Evolutionary conservation across 2,329 filamentous ascomycete species (phyloP).

Genomic region (Talaromyces amestolkiae): DNA sequence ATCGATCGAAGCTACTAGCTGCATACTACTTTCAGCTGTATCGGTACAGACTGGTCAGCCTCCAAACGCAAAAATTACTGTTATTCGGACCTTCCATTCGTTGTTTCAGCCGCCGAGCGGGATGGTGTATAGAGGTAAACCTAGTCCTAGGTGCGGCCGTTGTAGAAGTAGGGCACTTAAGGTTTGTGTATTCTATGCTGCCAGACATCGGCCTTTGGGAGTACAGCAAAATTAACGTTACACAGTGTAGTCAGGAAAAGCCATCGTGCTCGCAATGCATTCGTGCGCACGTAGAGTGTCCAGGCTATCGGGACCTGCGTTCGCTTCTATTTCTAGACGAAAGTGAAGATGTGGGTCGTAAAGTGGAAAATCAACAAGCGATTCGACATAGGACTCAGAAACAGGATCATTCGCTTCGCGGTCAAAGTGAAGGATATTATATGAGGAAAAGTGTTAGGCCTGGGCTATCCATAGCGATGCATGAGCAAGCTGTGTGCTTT

Average conservation of each 20-base stretch:
- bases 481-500: constrained; percentile 16
- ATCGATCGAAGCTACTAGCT: too few species aligned
- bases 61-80: too few species aligned
- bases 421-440: too few species aligned
- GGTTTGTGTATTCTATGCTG: constrained; percentile 4
- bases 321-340: constrained; percentile 14
- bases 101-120: too few species aligned
- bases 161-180: constrained; percentile 21
- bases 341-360: constrained; percentile 17
- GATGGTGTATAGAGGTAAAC: constrained; percentile 22
- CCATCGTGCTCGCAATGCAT: constrained; percentile 19
- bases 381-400: too few species aligned
- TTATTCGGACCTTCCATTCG: too few species aligned
- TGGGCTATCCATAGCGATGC: neutral
- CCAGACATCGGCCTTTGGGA: too few species aligned
- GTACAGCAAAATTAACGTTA: too few species aligned
- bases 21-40: too few species aligned
- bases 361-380: neutral
- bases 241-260: constrained; percentile 18
- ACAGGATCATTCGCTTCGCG: too few species aligned
- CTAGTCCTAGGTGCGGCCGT: constrained; percentile 19
- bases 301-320: constrained; percentile 19
- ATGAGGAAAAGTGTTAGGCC: too few species aligned
- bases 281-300: constrained; percentile 16
- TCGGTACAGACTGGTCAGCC: too few species aligned